Conservation (phyloP, 163 green algal species). For the Prototheca wickerhamii region DNA sequence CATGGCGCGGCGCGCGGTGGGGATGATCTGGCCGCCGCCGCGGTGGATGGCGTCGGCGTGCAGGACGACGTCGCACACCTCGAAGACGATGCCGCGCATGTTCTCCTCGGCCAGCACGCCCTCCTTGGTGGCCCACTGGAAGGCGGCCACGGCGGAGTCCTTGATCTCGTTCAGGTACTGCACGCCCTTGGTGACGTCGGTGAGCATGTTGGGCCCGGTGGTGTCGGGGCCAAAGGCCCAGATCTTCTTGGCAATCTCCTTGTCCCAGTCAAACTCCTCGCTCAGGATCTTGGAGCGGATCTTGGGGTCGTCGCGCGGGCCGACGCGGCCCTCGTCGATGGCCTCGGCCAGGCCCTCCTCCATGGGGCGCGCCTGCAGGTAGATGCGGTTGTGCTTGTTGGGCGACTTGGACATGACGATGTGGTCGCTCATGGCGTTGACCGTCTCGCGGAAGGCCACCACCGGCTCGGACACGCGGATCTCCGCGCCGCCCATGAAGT, state of each 20-base stretch:
- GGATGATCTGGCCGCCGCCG: constrained; percentile 97
- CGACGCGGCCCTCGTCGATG: constrained; percentile 91
- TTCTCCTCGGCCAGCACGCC: constrained; percentile 95
- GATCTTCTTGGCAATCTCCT: constrained; percentile 97
- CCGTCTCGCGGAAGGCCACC: constrained; percentile 97
- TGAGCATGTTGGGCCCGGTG: constrained; percentile 92
- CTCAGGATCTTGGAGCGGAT: constrained; percentile 78
- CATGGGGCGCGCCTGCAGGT: constrained; percentile 84
- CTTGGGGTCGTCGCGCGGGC: constrained; percentile 94
- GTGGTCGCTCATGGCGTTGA: constrained; percentile 75
- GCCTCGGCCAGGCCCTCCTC: constrained; percentile 95
- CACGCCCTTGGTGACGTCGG: constrained; percentile 97
- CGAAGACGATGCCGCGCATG: constrained; percentile 93
- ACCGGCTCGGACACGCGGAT: constrained; percentile 98
- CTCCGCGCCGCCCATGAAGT: constrained; percentile 99
- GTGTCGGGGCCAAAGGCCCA: constrained; percentile 99
- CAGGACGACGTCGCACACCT: constrained; percentile 92
- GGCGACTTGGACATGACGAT: constrained; percentile 98
- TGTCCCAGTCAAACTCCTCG: constrained; percentile 98
- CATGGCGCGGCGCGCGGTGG: constrained; percentile 85
- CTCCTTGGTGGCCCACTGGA: constrained; percentile 99
- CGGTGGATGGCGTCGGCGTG: constrained; percentile 98
- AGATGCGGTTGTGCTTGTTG: constrained; percentile 99
- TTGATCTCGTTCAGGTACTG: constrained; percentile 99
- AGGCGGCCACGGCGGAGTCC: constrained; percentile 90